Percentiles rank a stretch among this genome's conserved stretches.
Conservation (phyloP, 805 yeast species). For the Kockiozyma suomiensis region DNA sequence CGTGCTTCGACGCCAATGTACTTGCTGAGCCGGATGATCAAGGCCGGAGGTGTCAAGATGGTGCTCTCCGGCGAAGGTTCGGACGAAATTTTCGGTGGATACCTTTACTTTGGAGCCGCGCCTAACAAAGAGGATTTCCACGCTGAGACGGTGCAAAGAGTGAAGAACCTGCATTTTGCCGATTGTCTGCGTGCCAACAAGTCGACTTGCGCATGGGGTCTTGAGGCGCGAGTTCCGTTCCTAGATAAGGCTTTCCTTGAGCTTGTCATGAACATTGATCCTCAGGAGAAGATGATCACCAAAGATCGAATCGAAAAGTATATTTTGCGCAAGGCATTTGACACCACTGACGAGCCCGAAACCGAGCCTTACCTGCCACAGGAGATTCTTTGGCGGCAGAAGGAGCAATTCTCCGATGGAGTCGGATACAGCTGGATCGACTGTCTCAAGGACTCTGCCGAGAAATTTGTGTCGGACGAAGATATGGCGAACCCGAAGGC, state of each 20-base stretch:
- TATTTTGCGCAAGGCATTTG: constrained; percentile 96
- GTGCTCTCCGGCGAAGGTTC: constrained; percentile 98
- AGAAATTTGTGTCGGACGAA: constrained; percentile 82
- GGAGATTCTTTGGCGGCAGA: constrained; percentile 98
- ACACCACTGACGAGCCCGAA: constrained; percentile 76
- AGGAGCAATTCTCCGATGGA: constrained; percentile 99
- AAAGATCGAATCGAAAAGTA: constrained; percentile 89
- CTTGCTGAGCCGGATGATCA: constrained; percentile 90
- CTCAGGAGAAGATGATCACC: constrained; percentile 84
- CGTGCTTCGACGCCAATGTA: constrained; percentile 99
- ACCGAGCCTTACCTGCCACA: constrained; percentile 88
- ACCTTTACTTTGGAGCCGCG: constrained; percentile 95
- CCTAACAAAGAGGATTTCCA: constrained; percentile 94
- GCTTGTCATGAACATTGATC: constrained; percentile 91
- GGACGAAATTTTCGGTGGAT: constrained; percentile 98
- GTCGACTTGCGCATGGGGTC: constrained; percentile 99
- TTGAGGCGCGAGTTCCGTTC: constrained; percentile 99
- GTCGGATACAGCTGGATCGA: constrained; percentile 99
- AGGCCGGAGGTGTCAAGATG: constrained; percentile 99
- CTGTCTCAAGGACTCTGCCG: constrained; percentile 94
- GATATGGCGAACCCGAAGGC: constrained; percentile 87
- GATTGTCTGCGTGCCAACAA: constrained; percentile 99
- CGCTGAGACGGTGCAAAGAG: constrained; percentile 91
- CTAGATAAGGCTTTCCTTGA: constrained; percentile 91
- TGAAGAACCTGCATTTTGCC: constrained; percentile 93